phyloP scores from a whole-genome alignment of 208 protist genomes.

The Leishmania aethiopica region DNA sequence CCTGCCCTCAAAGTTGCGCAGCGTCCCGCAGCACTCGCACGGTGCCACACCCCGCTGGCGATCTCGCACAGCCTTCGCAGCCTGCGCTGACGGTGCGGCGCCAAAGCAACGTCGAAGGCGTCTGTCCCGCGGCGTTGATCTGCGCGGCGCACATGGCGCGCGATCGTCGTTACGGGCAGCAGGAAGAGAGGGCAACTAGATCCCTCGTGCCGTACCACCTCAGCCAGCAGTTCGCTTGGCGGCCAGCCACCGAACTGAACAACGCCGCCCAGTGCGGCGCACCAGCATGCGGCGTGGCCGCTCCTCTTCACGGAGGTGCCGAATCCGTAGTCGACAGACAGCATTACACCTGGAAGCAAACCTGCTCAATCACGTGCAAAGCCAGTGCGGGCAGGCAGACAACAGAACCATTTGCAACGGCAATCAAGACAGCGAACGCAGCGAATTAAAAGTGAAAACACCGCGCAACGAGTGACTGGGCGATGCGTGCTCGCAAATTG shows the following conservation, averaged over 20 bases:
- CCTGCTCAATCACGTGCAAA: background rate
- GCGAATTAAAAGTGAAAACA: background rate
- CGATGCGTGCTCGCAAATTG: background rate
- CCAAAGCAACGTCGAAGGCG: conserved; percentile 7
- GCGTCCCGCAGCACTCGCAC: background rate
- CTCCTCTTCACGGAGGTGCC: conserved; percentile 38
- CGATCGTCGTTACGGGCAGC: conserved; percentile 31
- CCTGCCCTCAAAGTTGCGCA: no score
- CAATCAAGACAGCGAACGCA: background rate
- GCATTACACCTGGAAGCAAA: conserved; percentile 22
- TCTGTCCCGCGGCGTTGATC: conserved; percentile 27
- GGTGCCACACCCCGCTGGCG: background rate
- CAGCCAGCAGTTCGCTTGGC: conserved; percentile 35
- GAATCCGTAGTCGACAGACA: conserved; percentile 44
- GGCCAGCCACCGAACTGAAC: conserved; percentile 67
- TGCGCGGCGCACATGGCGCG: conserved; percentile 32
- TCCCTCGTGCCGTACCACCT: conserved; percentile 39
- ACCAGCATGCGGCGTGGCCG: conserved; percentile 54
- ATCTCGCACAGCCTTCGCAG: conserved; percentile 12
- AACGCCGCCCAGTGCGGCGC: conserved; percentile 36
- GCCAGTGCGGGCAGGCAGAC: background rate
- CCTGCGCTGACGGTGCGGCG: conserved; percentile 11
- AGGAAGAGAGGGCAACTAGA: conserved; percentile 44
- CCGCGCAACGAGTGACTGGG: background rate
- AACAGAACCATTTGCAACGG: background rate